Conservation (phyloP, 2,329 filamentous ascomycete genomes). For the Fonsecaea monophora region DNA sequence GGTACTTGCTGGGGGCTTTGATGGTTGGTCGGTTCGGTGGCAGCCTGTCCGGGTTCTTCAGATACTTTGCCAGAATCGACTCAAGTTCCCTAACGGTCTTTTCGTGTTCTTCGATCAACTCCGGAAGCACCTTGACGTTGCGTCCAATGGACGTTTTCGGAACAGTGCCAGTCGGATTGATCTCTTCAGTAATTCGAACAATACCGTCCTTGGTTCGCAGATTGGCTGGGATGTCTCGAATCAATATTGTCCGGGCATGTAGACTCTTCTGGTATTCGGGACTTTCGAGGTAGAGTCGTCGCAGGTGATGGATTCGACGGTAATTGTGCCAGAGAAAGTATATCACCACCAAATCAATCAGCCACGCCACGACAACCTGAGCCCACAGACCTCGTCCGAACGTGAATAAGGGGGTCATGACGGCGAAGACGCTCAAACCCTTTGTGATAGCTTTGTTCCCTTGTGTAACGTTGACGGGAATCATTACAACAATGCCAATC, state of each 20-base stretch:
- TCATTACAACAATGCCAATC: slow-evolving; percentile 76
- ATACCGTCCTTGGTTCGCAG: slow-evolving; percentile 85
- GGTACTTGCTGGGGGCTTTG: slow-evolving; percentile 70
- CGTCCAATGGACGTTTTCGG: slow-evolving; percentile 83
- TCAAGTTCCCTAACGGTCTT: slow-evolving; percentile 82
- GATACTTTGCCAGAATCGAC: slow-evolving; percentile 81
- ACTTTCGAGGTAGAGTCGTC: slow-evolving; percentile 81
- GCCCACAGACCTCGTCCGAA: slow-evolving; percentile 61
- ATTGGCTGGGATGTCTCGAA: slow-evolving; percentile 83
- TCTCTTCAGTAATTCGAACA: slow-evolving; percentile 77
- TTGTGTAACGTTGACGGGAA: slow-evolving; percentile 76
- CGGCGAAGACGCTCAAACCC: slow-evolving; percentile 45
- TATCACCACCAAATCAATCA: slow-evolving; percentile 76
- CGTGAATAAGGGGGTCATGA: slow-evolving; percentile 61
- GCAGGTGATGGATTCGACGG: slow-evolving; percentile 70
- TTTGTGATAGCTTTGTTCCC: slow-evolving; percentile 47
- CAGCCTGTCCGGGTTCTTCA: slow-evolving; percentile 82
- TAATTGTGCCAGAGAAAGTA: slow-evolving; percentile 94
- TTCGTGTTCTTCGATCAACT: slow-evolving; percentile 83
- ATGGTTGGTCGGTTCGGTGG: slow-evolving; percentile 79
- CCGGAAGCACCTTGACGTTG: slow-evolving; percentile 88
- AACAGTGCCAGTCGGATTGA: slow-evolving; percentile 78
- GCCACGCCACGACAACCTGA: slow-evolving; percentile 64
- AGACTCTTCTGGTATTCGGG: slow-evolving; percentile 87
- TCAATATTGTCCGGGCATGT: slow-evolving; percentile 71